Conservation (phyloP, 768 basidiomycete genomes). For the Boletales sp. region DNA sequence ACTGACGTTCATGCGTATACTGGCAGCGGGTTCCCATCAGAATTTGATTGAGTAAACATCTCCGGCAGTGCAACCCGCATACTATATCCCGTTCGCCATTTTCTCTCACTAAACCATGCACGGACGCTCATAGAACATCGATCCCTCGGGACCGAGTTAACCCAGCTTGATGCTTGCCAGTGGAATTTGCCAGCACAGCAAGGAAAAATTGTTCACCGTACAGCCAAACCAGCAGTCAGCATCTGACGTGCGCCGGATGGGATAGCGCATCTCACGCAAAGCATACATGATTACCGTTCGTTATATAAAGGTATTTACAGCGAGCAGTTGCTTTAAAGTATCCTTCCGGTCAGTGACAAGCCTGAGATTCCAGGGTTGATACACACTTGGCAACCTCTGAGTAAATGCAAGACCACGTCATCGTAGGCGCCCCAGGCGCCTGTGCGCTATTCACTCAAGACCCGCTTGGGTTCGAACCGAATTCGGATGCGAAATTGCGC, state of each 20-base stretch:
- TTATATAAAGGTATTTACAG: not conserved
- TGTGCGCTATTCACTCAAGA: not conserved
- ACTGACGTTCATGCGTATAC: too few species aligned
- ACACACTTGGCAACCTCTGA: not conserved
- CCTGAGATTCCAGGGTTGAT: conserved; percentile 7
- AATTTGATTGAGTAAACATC: too few species aligned
- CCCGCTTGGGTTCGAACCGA: not conserved
- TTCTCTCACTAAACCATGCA: too few species aligned
- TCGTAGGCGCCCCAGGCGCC: not conserved
- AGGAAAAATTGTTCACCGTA: too few species aligned
- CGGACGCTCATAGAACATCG: too few species aligned
- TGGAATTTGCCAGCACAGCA: too few species aligned
- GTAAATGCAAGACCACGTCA: not conserved
- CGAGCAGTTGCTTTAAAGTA: not conserved
- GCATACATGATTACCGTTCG: not conserved
- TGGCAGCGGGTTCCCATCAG: too few species aligned
- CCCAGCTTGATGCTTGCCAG: too few species aligned
- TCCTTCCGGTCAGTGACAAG: conserved; percentile 10
- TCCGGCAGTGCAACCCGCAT: too few species aligned
- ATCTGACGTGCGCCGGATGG: not conserved
- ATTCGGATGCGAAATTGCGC: not conserved
- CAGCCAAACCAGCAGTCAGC: not conserved
- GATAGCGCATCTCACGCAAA: not conserved
- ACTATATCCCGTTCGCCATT: too few species aligned
- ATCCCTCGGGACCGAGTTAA: too few species aligned